Conservation (phyloP, 164 flowering plant species). For the Platanus orientalis region DNA sequence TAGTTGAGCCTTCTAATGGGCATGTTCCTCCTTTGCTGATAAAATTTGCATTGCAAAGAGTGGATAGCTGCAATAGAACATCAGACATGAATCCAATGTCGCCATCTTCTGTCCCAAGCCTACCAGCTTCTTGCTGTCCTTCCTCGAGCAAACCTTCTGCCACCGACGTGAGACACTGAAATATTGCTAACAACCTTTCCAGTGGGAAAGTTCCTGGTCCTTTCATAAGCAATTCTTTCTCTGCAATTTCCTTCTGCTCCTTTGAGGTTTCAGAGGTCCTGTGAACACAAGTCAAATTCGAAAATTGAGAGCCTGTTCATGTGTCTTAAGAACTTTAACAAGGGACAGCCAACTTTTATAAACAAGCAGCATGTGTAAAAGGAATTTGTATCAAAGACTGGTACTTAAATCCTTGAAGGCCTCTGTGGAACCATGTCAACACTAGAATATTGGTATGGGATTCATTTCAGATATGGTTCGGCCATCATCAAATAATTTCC, state of each 20-base stretch:
- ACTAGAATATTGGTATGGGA: neutral
- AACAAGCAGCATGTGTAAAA: neutral
- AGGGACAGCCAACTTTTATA: neutral
- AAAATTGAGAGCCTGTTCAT: neutral
- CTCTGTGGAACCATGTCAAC: neutral
- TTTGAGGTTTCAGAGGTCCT: slow-evolving; percentile 64
- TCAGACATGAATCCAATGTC: slow-evolving; percentile 62
- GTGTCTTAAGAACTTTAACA: neutral
- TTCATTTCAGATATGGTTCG: too few species aligned
- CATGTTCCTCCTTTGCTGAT: slow-evolving; percentile 83
- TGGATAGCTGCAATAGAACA: slow-evolving; percentile 85
- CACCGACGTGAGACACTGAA: slow-evolving; percentile 79
- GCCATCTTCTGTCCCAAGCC: slow-evolving; percentile 22
- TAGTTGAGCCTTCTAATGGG: slow-evolving; percentile 82
- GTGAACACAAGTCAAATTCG: neutral
- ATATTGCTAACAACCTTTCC: slow-evolving; percentile 90
- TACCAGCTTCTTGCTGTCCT: slow-evolving; percentile 32
- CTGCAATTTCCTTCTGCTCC: slow-evolving; percentile 65
- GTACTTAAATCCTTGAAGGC: neutral
- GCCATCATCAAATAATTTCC: too few species aligned
- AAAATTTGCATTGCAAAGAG: slow-evolving; percentile 88
- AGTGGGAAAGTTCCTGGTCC: slow-evolving; percentile 95
- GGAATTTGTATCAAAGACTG: neutral
- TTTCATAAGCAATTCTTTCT: slow-evolving; percentile 71
- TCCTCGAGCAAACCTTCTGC: slow-evolving; percentile 44